Evolutionary conservation across 352 stramenopile genomes (phyloP).

Genomic region (Chrysophaeum taylorii): DNA sequence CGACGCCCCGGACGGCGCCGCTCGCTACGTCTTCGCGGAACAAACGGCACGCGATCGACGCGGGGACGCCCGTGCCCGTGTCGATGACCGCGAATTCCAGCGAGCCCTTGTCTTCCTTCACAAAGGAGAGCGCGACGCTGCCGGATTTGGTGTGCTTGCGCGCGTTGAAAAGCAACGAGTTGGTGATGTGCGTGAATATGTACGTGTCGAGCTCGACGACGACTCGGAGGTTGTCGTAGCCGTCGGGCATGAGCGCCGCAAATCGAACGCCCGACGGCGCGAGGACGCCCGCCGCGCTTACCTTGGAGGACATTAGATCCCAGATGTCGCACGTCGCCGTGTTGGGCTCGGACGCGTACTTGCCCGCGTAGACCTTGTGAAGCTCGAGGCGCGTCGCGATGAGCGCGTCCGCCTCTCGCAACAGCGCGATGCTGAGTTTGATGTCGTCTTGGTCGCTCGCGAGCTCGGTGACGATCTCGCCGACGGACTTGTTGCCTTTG

Average conservation of each 20-base stretch:
- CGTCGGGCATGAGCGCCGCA: too few relatives aligned
- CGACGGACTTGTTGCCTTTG: background rate
- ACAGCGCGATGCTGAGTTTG: too few relatives aligned
- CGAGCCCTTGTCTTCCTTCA: background rate
- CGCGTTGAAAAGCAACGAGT: background rate
- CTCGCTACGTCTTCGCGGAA: background rate
- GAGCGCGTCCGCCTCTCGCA: too few relatives aligned
- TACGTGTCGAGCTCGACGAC: background rate
- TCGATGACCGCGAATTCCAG: background rate
- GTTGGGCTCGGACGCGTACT: too few relatives aligned
- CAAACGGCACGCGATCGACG: background rate
- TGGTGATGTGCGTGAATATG: background rate
- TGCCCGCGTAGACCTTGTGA: too few relatives aligned
- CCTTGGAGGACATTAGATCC: too few relatives aligned
- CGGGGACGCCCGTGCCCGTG: background rate
- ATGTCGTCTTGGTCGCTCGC: too few relatives aligned
- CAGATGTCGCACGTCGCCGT: too few relatives aligned
- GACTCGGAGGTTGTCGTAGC: too few relatives aligned
- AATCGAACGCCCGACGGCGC: background rate
- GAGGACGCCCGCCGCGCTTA: background rate
- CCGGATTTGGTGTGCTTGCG: background rate
- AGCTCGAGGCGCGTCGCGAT: too few relatives aligned
- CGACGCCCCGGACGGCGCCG: background rate
- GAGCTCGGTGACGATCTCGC: too few relatives aligned
- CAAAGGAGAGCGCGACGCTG: background rate